These are phyloP conservation scores for Penicillium pancosmium DNA, from an alignment of 495 filamentous ascomycete genomes.

Conservation along the genomic window DNA sequence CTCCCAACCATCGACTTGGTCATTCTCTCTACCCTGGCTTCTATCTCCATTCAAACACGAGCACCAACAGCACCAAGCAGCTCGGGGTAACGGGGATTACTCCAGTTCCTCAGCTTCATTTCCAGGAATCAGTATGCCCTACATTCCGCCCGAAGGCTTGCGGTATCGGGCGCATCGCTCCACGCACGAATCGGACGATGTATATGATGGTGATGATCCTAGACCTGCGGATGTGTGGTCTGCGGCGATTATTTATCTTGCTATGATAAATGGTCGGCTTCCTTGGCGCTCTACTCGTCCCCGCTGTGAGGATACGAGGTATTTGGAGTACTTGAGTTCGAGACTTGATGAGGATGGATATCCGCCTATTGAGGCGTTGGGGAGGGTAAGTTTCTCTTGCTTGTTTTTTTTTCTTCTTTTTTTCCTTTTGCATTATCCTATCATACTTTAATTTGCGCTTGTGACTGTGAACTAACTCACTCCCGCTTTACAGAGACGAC, in stretches of 20 bases:
- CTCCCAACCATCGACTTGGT: constrained; percentile 16
- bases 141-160: constrained; percentile 25
- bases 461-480: background rate
- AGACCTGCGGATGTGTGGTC: constrained; percentile 95
- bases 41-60: constrained; percentile 3
- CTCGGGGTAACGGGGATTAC: background rate
- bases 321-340: constrained; percentile 79
- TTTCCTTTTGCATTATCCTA: too few relatives aligned
- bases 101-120: constrained; percentile 15
- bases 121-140: constrained; percentile 24
- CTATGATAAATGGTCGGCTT: constrained; percentile 87
- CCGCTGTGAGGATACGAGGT: constrained; percentile 83
- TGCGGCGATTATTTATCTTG: constrained; percentile 93
- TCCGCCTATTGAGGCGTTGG: constrained; percentile 85
- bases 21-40: constrained; percentile 21
- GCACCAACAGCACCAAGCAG: background rate
- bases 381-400: constrained; percentile 63
- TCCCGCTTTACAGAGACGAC: constrained; percentile 21
- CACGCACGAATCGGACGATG: constrained; percentile 61
- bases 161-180: constrained; percentile 38
- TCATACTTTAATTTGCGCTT: too few relatives aligned
- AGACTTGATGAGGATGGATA: constrained; percentile 84
- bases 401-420: background rate
- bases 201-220: constrained; percentile 76
- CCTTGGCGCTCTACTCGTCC: constrained; percentile 86